These are phyloP conservation scores for Melanopsichium pennsylvanicum DNA, from an alignment of 1,284 basidiomycete genomes.

Conservation along the genomic window DNA sequence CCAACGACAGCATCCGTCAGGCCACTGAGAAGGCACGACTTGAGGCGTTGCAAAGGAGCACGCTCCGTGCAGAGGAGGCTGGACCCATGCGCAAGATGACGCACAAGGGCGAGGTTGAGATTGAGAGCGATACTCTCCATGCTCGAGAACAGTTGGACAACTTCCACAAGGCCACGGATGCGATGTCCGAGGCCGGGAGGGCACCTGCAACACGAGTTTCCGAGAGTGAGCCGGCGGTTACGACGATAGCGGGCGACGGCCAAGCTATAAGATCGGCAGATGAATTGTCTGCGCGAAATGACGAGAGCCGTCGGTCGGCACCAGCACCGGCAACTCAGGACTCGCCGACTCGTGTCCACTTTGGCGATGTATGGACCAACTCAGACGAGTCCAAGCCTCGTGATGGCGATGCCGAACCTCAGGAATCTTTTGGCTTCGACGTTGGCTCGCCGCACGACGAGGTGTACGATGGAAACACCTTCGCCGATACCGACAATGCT, in stretches of 20 bases:
- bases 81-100: constrained; percentile 63
- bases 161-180: constrained; percentile 13
- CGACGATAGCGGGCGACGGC: neutral
- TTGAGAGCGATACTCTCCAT: constrained; percentile 50
- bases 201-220: constrained; percentile 14
- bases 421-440: constrained; percentile 29
- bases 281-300: neutral
- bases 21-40: constrained; percentile 57
- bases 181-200: too few species aligned
- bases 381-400: constrained; percentile 1
- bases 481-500: neutral
- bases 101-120: constrained; percentile 65
- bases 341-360: constrained; percentile 25
- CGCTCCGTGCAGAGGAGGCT: constrained; percentile 48
- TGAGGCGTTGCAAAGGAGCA: constrained; percentile 56
- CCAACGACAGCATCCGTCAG: constrained; percentile 60
- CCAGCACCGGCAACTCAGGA: constrained; percentile 12
- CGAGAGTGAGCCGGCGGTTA: constrained; percentile 24
- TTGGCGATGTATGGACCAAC: constrained; percentile 28
- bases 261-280: neutral
- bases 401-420: constrained; percentile 2
- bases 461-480: constrained; percentile 1
- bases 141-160: constrained; percentile 28
- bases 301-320: constrained; percentile 13
- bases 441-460: constrained; percentile 14